Evolutionary conservation across 2,329 filamentous ascomycete genomes (phyloP).

Genomic region (Albophoma yamanashiensis): DNA sequence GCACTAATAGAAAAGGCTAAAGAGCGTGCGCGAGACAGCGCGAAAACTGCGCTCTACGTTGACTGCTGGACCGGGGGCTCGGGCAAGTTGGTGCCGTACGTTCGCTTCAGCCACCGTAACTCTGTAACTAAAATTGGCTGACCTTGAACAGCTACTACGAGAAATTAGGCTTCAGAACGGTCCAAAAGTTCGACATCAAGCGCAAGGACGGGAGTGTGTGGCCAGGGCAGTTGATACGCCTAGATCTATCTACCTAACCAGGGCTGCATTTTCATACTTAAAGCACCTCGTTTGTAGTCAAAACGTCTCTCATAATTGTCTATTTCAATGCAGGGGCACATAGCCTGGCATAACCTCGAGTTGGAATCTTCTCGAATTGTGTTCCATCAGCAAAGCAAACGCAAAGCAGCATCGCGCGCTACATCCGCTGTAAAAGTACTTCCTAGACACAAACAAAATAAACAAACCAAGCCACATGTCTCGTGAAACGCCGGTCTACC

Average conservation of each 20-base stretch:
- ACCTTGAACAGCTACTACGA: neutral
- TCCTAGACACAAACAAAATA: neutral
- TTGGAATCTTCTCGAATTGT: neutral
- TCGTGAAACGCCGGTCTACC: neutral
- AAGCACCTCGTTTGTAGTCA: no score
- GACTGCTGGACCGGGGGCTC: slow-evolving; percentile 16
- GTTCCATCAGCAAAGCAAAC: neutral
- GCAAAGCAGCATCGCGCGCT: neutral
- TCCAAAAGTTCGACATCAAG: neutral
- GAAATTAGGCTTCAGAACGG: neutral
- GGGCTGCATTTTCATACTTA: neutral
- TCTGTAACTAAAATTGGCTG: neutral
- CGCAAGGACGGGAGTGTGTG: neutral
- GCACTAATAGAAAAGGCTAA: neutral
- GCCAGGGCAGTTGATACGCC: neutral
- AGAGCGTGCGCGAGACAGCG: neutral
- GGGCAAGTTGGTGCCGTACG: slow-evolving; percentile 8
- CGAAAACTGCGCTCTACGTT: slow-evolving; percentile 12
- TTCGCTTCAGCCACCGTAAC: neutral
- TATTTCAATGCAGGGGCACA: neutral
- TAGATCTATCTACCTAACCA: neutral
- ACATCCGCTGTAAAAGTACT: neutral
- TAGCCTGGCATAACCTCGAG: neutral
- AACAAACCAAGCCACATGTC: neutral
- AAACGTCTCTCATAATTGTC: no score